Base-by-base conservation (phyloP, 2,329 filamentous ascomycete species). In the Colletotrichum orchidophilum region DNA sequence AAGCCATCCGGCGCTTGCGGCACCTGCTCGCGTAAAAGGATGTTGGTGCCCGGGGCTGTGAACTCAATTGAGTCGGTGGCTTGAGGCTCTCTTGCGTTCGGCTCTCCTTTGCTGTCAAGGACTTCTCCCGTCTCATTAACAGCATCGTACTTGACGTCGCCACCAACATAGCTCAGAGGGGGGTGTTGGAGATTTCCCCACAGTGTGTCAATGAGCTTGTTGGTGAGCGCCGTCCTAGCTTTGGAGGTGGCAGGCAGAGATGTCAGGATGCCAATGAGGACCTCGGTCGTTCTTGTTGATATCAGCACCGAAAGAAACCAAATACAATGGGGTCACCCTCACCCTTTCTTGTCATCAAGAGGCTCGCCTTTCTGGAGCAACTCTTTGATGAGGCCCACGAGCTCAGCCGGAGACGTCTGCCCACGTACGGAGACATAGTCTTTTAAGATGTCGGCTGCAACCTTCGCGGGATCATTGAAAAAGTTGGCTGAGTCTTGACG, bases 121-220 rank as follows among this genome's bases (percentile, higher is more conserved):
- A 46, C 39, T 21, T n/a, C 39, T 15, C 39, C 39, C 9, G 18
- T 8, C 21, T 46, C 39, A 11, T 74, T 59, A 35, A 79, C 77
- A 57, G 82, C 75, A 50, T 81, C 78, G 3, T 80, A 85, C 78
- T 81, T 81, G 74, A 82, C 78, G 62, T 83, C 79, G 15, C 81
- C 81, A 3, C 83, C 82, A 3, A 84, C 78, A 54, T 84, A 84
- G 63, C 78, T 81, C 52, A 86, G 74, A 1, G 88, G 88, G 0
- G 87, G 87, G 63, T 90, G 87, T 67, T 88, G 82, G 8, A 90
- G 80, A 65, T 83, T 87, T 58, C 82, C 80, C 87, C 87, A 90
- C 7, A 90, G 81, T 18, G 84, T 84, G 66, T 84, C 83, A 49
- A 89, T 83, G 75, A 89, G 83, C 46, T 82, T 81, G 75, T 86